Conservation (phyloP, 2,329 filamentous ascomycete species). For the Botryotinia narcissicola region DNA sequence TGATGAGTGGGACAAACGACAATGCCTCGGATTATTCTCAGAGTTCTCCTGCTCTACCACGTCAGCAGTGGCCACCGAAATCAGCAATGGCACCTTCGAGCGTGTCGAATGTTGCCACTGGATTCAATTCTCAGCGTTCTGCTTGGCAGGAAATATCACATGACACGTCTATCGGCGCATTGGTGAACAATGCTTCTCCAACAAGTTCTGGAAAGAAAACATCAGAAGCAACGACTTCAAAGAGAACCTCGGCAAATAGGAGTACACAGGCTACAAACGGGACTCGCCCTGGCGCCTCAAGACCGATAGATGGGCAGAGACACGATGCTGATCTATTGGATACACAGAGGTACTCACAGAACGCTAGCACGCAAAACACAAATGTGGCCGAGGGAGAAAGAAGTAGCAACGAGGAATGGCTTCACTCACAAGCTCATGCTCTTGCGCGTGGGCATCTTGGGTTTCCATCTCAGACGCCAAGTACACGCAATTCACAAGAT, state of each 20-base stretch:
- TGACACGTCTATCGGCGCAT: constrained; percentile 56
- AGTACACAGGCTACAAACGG: constrained; percentile 75
- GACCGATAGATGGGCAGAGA: constrained; percentile 30
- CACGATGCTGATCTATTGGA: constrained; percentile 48
- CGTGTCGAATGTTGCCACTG: constrained; percentile 28
- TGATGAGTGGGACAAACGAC: constrained; percentile 58
- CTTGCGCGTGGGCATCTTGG: constrained; percentile 44
- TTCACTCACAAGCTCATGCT: constrained; percentile 56
- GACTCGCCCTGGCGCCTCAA: constrained; percentile 38
- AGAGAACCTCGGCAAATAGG: constrained; percentile 51
- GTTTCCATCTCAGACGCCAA: constrained; percentile 36
- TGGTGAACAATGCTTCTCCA: constrained; percentile 83
- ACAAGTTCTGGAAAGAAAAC: constrained; percentile 82
- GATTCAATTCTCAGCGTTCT: constrained; percentile 56
- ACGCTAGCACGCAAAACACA: constrained; percentile 20
- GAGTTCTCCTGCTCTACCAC: constrained; percentile 48
- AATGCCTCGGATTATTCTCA: constrained; percentile 41
- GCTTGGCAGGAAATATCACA: constrained; percentile 56
- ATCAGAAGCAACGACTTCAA: constrained; percentile 44
- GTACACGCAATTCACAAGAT: constrained; percentile 36
- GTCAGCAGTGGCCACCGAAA: constrained; percentile 39
- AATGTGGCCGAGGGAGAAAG: constrained; percentile 36
- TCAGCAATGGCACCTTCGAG: constrained; percentile 45
- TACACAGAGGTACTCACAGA: constrained; percentile 43
- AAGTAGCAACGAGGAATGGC: constrained; percentile 54